A percentile compares a stretch with the other conserved stretches of the same genome.
These are phyloP conservation scores for Clavulina sp. DNA, from an alignment of 768 basidiomycete species.

Conservation along the genomic window DNA sequence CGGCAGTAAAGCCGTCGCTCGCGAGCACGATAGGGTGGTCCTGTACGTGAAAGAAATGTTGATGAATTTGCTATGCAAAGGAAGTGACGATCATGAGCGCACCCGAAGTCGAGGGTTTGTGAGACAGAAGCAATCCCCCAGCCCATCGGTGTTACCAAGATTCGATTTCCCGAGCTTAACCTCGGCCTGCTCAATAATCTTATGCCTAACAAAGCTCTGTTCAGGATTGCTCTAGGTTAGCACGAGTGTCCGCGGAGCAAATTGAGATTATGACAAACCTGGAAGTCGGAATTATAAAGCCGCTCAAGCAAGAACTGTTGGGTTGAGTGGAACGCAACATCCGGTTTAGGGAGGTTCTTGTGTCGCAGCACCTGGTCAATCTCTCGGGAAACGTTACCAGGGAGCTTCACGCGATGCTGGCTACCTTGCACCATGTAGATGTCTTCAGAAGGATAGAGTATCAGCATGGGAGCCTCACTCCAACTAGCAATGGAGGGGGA, in stretches of 20 bases:
- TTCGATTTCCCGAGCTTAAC: background rate
- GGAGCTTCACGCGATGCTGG: background rate
- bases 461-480: too few species aligned
- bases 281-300: background rate
- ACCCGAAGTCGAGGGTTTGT: conserved; percentile 1
- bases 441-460: background rate
- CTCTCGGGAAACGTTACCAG: background rate
- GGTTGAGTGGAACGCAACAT: background rate
- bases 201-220: background rate
- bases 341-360: background rate
- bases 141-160: background rate
- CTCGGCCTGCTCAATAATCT: background rate
- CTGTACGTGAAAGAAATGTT: background rate
- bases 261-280: background rate
- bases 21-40: conserved; percentile 2
- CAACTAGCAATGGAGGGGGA: too few species aligned
- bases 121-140: conserved; percentile 2
- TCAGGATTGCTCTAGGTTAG: too few species aligned
- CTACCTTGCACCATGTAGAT: background rate
- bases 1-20: background rate
- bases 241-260: too few species aligned
- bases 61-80: background rate
- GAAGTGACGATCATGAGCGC: background rate
- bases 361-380: background rate
- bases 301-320: background rate